Percentiles rank a stretch among this genome's conserved stretches.
Conservation (phyloP, 495 filamentous ascomycete genomes). For the Podospora tetraspora region DNA sequence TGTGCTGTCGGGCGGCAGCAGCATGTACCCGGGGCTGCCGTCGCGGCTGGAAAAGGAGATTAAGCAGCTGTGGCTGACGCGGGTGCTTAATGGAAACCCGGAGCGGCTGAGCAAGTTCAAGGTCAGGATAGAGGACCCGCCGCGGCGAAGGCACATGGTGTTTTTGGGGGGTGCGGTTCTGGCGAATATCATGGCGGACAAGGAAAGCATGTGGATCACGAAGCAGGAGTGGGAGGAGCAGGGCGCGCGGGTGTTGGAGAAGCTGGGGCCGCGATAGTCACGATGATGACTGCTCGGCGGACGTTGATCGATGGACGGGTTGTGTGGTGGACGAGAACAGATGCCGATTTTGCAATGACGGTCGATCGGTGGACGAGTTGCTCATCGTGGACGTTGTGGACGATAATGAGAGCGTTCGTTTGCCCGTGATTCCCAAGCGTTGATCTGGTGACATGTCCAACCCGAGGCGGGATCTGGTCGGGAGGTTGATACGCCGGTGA, state of each 20-base stretch:
- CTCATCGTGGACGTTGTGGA: background rate
- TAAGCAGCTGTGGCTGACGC: slow-evolving; percentile 96
- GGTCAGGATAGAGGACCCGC: slow-evolving; percentile 96
- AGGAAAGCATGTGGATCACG: slow-evolving; percentile 97
- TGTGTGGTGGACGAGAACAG: background rate
- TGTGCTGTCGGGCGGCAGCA: slow-evolving; percentile 90
- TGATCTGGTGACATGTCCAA: background rate
- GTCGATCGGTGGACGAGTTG: background rate
- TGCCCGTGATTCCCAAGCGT: background rate
- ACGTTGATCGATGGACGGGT: too few relatives aligned
- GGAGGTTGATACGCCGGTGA: background rate
- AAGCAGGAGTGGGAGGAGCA: slow-evolving; percentile 97
- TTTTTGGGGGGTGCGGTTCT: slow-evolving; percentile 96
- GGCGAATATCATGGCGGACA: slow-evolving; percentile 97
- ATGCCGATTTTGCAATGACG: background rate
- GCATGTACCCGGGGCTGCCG: slow-evolving; percentile 97
- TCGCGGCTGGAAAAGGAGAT: slow-evolving; percentile 95
- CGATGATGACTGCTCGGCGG: too few relatives aligned
- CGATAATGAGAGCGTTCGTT: background rate
- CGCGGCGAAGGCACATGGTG: slow-evolving; percentile 94
- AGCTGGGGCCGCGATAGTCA: slow-evolving; percentile 72
- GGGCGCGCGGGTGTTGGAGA: slow-evolving; percentile 78
- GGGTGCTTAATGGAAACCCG: slow-evolving; percentile 81
- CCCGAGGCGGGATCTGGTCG: background rate
- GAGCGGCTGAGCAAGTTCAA: slow-evolving; percentile 97